Evolutionary conservation across 371 early-diverging fungal species (phyloP), one percentile per base, ranked within the genome.

Genomic region (Lichtheimia ornata): DNA sequence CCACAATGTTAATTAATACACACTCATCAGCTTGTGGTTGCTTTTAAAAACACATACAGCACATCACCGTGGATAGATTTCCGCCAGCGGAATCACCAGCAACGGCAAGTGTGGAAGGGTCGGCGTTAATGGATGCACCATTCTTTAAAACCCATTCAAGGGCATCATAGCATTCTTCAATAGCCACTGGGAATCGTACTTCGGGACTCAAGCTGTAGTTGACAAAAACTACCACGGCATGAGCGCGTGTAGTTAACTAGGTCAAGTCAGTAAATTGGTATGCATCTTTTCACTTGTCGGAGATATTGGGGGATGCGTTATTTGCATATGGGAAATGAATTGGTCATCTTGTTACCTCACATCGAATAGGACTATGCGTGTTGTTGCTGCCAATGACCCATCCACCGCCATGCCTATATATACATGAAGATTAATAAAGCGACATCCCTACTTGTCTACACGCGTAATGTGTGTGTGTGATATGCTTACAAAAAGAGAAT

Each of bases 61-160:
- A 42, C 13, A 72, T 44, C 5, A 60, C 73, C 5, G 71, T 58
- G 18, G 69, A 49, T 3, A 76, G 58, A 54, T 73, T 73, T 11
- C 76, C 76, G 12, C 76, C 76, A 2, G 76, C 73, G 42, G 66
- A 66, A 56, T 76, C 73, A 18, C 76, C 76, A 7, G 59, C 52
- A 13, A 76, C 66, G 12, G 61, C 73, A 11, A 76, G 22, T 35
- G 56, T 65, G 11, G 43, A 50, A 0, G 66, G 56, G 42, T 76
- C 67, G 1, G 63, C 64, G 6, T 56, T 47, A 11, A 72, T 49
- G n/a, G 62, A 47, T 0, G 51, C 53, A 14, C 64, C 62, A 41
- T 72, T 69, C n/a, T 66, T 41, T 2, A 42, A 17, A 9, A 64
- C 49, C 73, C 73, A 72, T 24, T 58, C 53, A 43, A 72, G 56